Evolutionary conservation across 2,329 filamentous ascomycete genomes (phyloP), one percentile per base, ranked within the genome.

Genomic region (Penicillium sclerotiorum): DNA sequence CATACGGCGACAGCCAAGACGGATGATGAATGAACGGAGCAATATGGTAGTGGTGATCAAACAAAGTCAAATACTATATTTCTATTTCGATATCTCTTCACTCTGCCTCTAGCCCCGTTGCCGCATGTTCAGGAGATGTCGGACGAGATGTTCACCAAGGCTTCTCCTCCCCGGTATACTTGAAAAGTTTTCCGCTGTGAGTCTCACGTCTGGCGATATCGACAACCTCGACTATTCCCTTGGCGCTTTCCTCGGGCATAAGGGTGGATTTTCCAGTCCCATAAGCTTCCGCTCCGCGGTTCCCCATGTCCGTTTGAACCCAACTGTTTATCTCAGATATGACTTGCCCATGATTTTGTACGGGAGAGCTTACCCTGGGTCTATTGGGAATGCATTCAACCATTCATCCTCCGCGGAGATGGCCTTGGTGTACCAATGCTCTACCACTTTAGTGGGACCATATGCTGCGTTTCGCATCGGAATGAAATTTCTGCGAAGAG

Each of bases 381-480:
- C 37, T 12, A 21, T 21, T 23, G 25, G 3, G 18, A 40, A 40
- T 8, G 20, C 25, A 7, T 23, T 12, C 23, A 40, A 40, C 5
- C 25, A 18, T 17, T 40, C 20, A 13, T 40, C 25, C 37, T 40
- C 37, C n/a, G n/a, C n/a, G n/a, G 8, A 40, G 17, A 40, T 40
- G 37, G 12, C 23, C 25, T 21, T 40, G 23, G 12, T 21, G 20
- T 3, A 40, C 37, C 37, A 40, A 13, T 40, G 37, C 8, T 23
- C n/a, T 12, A 40, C 25, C 6, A 21, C 37, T 9, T 40, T 40
- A 21, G 20, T 40, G 20, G 37, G 37, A 11, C 57, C 27, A 56
- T 68, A 52, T 1, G 45, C 45, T 1, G 38, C 33, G 11, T 37
- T 50, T 9, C 35, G 43, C 15, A 50, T n/a, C 4, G 30, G 35